Base-by-base conservation (phyloP, 495 filamentous ascomycete genomes). In the Acidomyces sp. region DNA sequence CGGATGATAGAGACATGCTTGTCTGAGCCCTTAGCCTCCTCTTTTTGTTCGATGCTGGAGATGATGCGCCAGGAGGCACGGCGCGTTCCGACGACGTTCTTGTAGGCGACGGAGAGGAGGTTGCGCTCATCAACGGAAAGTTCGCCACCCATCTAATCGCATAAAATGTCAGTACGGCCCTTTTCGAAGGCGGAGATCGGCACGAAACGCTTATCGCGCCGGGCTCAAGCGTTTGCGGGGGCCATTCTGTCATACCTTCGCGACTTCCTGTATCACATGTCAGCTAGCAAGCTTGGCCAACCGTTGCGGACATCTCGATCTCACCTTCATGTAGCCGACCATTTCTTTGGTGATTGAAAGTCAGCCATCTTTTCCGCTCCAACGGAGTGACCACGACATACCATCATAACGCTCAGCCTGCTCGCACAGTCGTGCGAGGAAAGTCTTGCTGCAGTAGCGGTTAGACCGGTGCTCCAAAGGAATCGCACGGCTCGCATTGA, bases 401-500 rank as follows among this genome's bases (percentile, higher is more conserved):
- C 79, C 90, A 85, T 99, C 90, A 64, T 99, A 99, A 63, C 90
- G 90, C 77, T 99, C 90, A 60, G 90, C 90, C 80, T 99, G 90
- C 83, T 99, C 90, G 74, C 90, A 96, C 62, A 99, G 85, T 71
- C 90, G 78, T 60, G 90, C 90, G 62, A 99, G 85, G 75, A 99
- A 99, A 56, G 90, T 99, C 80, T 99, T 96, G 82, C 92, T 97
- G 65, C 58, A 27, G n/a, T 13, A 22, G 62, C 48, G 50, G 59
- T 40, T 46, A 61, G 58, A 29, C 53, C 53, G 62, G 58, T 60
- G 34, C 35, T 52, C 25, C 9, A 15, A 13, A 12, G n/a, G 2
- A 4, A 19, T 48, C 45, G 45, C 39, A 33, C 10, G 10, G 15
- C 25, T n/a, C 12, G 4, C 4, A 4, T 2, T 7, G n/a, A 25